Percentiles rank a stretch among this genome's conserved stretches.
Conservation (phyloP, 2,329 filamentous ascomycete species). For the Neofusicoccum umdonicola region DNA sequence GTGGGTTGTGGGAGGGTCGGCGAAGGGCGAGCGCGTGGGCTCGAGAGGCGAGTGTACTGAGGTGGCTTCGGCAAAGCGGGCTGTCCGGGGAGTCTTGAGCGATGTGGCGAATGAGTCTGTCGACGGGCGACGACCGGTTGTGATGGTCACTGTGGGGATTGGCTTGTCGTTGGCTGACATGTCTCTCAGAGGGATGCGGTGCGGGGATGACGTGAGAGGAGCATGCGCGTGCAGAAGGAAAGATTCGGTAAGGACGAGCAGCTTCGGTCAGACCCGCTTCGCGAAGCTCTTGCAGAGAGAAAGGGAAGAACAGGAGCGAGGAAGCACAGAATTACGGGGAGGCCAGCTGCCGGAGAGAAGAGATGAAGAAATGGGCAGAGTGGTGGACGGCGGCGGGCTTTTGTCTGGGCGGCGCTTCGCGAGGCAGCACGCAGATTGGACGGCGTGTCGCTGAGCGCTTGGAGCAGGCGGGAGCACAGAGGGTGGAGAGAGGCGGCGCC, state of each 20-base stretch:
- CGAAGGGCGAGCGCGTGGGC: slow-evolving; percentile 53
- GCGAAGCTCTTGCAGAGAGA: slow-evolving; percentile 13
- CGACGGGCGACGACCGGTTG: slow-evolving; percentile 40
- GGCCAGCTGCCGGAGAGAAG: slow-evolving; percentile 35
- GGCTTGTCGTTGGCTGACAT: slow-evolving; percentile 49
- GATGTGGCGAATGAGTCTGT: slow-evolving; percentile 37
- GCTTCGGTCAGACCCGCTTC: slow-evolving; percentile 16
- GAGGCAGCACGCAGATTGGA: slow-evolving; percentile 15
- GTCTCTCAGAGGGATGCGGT: slow-evolving; percentile 31
- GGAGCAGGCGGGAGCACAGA: neutral
- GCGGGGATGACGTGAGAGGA: slow-evolving; percentile 29
- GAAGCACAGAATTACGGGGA: slow-evolving; percentile 39
- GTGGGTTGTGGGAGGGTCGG: slow-evolving; percentile 57
- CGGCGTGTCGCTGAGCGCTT: neutral
- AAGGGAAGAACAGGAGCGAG: slow-evolving; percentile 27
- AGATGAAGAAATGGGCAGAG: slow-evolving; percentile 25
- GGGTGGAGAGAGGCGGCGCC: slow-evolving; percentile 10
- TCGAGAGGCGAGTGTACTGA: slow-evolving; percentile 76
- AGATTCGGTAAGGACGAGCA: slow-evolving; percentile 17
- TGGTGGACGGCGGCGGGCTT: slow-evolving; percentile 39
- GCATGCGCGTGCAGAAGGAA: slow-evolving; percentile 28
- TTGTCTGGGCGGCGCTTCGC: slow-evolving; percentile 41
- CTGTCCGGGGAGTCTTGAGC: slow-evolving; percentile 66
- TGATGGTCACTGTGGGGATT: slow-evolving; percentile 39
- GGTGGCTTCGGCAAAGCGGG: slow-evolving; percentile 79